phyloP scores from a whole-genome alignment of 2,329 filamentous ascomycete species.

The Venturia effusa region DNA sequence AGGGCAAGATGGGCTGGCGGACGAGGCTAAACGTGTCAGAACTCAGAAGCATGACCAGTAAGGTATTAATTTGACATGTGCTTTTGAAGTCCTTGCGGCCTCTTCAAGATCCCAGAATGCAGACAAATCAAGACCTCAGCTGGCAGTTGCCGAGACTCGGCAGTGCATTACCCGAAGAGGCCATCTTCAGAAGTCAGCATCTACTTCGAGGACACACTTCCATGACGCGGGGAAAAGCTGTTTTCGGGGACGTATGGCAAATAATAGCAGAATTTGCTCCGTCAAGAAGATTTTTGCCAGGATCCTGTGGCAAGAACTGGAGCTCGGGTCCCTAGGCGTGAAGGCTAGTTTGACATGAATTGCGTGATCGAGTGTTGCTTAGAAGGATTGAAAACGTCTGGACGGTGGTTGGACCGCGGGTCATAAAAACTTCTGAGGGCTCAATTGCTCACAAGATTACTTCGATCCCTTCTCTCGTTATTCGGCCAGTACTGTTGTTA shows the following conservation, averaged over 20 bases:
- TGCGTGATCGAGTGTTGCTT: slow-evolving; percentile 1
- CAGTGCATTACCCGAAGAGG: not conserved
- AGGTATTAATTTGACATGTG: not conserved
- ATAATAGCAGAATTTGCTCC: not conserved
- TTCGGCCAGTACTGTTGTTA: not conserved
- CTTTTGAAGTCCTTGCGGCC: too few species aligned
- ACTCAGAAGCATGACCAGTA: not conserved
- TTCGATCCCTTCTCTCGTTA: not conserved
- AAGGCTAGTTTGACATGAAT: not conserved
- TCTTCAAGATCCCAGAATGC: too few species aligned
- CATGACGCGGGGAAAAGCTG: slow-evolving; percentile 2
- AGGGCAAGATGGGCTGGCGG: not conserved
- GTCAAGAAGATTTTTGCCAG: not conserved
- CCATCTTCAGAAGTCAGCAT: not conserved
- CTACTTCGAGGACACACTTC: not conserved
- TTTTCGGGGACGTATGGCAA: not conserved
- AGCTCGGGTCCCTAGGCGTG: not conserved
- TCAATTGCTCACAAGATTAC: not conserved
- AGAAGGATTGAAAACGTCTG: slow-evolving; percentile 5
- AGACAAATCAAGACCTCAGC: too few species aligned
- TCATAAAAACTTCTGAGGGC: not conserved
- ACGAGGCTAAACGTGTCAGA: not conserved
- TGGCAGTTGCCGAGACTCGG: not conserved
- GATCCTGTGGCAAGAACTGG: not conserved
- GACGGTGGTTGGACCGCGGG: not conserved